Conservation (phyloP, 2,329 filamentous ascomycete genomes). For the Ascochyta viciae-villosae region DNA sequence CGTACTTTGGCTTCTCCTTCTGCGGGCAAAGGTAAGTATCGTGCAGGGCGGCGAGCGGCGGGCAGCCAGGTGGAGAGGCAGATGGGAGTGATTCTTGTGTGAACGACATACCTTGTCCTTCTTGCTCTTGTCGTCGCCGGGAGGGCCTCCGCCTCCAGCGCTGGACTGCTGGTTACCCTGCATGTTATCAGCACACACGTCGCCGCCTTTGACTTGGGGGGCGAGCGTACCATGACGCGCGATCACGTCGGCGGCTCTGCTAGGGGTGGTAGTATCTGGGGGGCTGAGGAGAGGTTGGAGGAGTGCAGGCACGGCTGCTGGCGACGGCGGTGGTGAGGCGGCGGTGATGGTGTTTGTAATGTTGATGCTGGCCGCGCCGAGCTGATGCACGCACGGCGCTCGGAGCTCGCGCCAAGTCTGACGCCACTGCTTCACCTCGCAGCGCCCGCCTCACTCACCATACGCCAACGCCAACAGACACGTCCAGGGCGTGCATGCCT, state of each 20-base stretch:
- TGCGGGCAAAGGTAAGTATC: slow-evolving; percentile 50
- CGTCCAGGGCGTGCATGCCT: slow-evolving; percentile 33
- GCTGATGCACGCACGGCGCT: slow-evolving; percentile 26
- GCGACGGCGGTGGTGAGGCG: slow-evolving; percentile 24
- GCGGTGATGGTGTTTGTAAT: slow-evolving; percentile 41
- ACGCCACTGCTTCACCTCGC: slow-evolving; percentile 34
- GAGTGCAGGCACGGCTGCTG: slow-evolving; percentile 17
- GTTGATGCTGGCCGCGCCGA: slow-evolving; percentile 35
- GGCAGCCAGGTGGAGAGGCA: slow-evolving; percentile 4
- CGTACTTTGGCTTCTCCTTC: slow-evolving; percentile 99
- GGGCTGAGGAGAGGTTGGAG: background rate
- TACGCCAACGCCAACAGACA: slow-evolving; percentile 36
- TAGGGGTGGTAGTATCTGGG: background rate
- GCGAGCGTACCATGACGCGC: slow-evolving; percentile 44
- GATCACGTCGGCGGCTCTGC: slow-evolving; percentile 21
- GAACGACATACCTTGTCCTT: slow-evolving; percentile 69
- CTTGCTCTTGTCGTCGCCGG: slow-evolving; percentile 85
- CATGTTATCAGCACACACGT: slow-evolving; percentile 48
- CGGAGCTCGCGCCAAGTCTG: slow-evolving; percentile 31
- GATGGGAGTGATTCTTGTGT: background rate
- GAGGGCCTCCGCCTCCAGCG: slow-evolving; percentile 73
- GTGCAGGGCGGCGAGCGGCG: slow-evolving; percentile 3
- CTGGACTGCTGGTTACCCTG: slow-evolving; percentile 88
- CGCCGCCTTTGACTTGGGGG: slow-evolving; percentile 20
- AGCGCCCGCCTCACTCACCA: slow-evolving; percentile 40